phyloP scores from a whole-genome alignment of 352 stramenopile genomes.

The Globisporangium lucens region DNA sequence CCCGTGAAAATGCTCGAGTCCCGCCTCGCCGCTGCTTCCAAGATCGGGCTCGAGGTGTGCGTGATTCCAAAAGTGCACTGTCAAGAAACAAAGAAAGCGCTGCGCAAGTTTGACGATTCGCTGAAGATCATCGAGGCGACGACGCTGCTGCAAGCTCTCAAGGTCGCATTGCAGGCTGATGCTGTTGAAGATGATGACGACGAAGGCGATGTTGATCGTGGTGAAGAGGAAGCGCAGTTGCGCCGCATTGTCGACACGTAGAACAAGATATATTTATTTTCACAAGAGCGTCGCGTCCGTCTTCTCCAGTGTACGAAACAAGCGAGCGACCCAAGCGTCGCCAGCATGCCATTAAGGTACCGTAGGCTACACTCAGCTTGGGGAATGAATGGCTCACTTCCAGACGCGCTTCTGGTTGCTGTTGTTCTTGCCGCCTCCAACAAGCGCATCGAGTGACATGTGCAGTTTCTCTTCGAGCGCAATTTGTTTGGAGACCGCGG shows the following conservation, averaged over 20 bases:
- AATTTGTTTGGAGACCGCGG: slow-evolving; percentile 21
- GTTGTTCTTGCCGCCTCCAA: slow-evolving; percentile 19
- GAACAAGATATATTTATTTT: slow-evolving; percentile 18
- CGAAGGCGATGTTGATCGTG: background rate
- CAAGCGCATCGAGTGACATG: slow-evolving; percentile 63
- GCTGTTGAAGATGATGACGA: background rate
- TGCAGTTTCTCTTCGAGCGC: slow-evolving; percentile 62
- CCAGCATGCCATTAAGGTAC: background rate
- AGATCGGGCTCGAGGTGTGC: slow-evolving; percentile 73
- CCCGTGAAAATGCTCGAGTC: slow-evolving; percentile 84
- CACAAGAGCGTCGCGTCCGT: slow-evolving; percentile 1
- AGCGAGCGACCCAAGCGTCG: background rate
- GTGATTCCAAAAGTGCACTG: slow-evolving; percentile 64
- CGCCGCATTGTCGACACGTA: slow-evolving; percentile 7
- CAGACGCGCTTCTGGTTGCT: slow-evolving; percentile 23
- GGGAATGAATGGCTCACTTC: slow-evolving; percentile 4
- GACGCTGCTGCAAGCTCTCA: slow-evolving; percentile 64
- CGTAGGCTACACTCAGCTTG: too few species aligned
- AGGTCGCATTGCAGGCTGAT: slow-evolving; percentile 43
- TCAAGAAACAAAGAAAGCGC: slow-evolving; percentile 33
- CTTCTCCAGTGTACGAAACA: background rate
- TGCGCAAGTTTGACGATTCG: slow-evolving; percentile 55
- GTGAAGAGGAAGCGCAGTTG: background rate
- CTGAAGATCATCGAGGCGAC: slow-evolving; percentile 60
- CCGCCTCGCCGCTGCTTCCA: slow-evolving; percentile 68